Percentiles rank a stretch among this genome's conserved stretches.
Evolutionary conservation across 1,284 basidiomycete genomes (phyloP).

Genomic region (Rhizopogon hawkerae): DNA sequence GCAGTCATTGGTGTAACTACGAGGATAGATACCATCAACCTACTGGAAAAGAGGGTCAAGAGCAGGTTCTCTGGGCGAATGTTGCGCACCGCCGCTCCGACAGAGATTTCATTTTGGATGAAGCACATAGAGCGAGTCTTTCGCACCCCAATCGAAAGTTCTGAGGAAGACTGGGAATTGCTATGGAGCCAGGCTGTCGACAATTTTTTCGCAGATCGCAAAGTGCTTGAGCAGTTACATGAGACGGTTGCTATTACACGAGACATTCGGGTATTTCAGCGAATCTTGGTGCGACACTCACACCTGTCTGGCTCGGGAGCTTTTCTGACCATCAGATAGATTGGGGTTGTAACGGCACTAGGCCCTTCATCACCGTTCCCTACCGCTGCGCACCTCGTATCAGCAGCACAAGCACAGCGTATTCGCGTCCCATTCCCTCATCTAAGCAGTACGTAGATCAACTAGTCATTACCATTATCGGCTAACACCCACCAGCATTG

Average conservation of each 20-base stretch:
- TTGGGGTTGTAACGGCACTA: conserved; percentile 39
- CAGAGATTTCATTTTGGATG: conserved; percentile 46
- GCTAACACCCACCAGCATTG: conserved; percentile 34
- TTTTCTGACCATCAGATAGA: conserved; percentile 35
- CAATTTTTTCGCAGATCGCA: conserved; percentile 41
- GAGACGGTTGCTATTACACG: conserved; percentile 61
- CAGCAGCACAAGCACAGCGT: conserved; percentile 43
- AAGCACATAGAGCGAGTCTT: conserved; percentile 39
- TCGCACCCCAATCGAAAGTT: conserved; percentile 21
- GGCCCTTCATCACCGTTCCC: conserved; percentile 46
- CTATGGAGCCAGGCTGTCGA: conserved; percentile 58
- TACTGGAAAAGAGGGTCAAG: conserved; percentile 91
- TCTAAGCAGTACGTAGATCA: conserved; percentile 36
- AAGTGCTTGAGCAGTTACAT: conserved; percentile 36
- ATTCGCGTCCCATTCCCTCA: conserved; percentile 41
- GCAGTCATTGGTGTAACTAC: conserved; percentile 79
- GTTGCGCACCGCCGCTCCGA: conserved; percentile 62
- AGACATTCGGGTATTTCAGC: conserved; percentile 57
- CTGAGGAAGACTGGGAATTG: conserved; percentile 38
- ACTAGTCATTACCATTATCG: neutral
- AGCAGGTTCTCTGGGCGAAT: conserved; percentile 91
- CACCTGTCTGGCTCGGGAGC: conserved; percentile 7
- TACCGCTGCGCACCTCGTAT: conserved; percentile 32
- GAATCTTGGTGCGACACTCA: conserved; percentile 52
- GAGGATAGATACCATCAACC: conserved; percentile 79